phyloP scores from a whole-genome alignment of 2,329 filamentous ascomycete species.

The Tothia fuscella region DNA sequence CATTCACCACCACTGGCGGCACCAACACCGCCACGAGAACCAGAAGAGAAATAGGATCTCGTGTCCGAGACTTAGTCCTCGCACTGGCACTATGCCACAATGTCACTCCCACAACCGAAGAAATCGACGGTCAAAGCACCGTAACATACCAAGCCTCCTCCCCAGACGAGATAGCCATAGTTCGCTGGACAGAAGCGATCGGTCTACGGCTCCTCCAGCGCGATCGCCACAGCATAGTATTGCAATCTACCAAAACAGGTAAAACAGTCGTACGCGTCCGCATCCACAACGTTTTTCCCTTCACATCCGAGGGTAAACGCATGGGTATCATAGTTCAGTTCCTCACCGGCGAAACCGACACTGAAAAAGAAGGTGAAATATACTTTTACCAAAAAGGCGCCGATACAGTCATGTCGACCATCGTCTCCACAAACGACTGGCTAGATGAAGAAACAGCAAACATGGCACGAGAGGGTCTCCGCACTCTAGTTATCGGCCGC shows the following conservation, averaged over 20 bases:
- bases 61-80: conserved; percentile 85
- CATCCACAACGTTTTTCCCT: conserved; percentile 91
- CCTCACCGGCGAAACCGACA: conserved; percentile 40
- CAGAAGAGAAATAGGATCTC: conserved; percentile 80
- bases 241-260: conserved; percentile 65
- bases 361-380: conserved; percentile 55
- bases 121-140: conserved; percentile 53
- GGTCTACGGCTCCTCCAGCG: conserved; percentile 75
- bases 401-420: conserved; percentile 94
- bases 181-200: conserved; percentile 87
- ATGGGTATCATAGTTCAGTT: conserved; percentile 98
- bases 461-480: conserved; percentile 92
- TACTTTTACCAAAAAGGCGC: conserved; percentile 99
- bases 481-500: conserved; percentile 89
- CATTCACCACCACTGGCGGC: conserved; percentile 50
- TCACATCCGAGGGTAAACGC: conserved; percentile 93
- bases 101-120: conserved; percentile 82
- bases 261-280: conserved; percentile 69
- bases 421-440: conserved; percentile 95
- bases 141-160: conserved; percentile 94
- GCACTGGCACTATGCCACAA: conserved; percentile 93
- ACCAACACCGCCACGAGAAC: conserved; percentile 62
- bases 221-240: conserved; percentile 72
- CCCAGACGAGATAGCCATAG: conserved; percentile 95
- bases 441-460: conserved; percentile 98